Evolutionary conservation across 208 protist species (phyloP).

Genomic region (Spironucleus salmonicida): DNA sequence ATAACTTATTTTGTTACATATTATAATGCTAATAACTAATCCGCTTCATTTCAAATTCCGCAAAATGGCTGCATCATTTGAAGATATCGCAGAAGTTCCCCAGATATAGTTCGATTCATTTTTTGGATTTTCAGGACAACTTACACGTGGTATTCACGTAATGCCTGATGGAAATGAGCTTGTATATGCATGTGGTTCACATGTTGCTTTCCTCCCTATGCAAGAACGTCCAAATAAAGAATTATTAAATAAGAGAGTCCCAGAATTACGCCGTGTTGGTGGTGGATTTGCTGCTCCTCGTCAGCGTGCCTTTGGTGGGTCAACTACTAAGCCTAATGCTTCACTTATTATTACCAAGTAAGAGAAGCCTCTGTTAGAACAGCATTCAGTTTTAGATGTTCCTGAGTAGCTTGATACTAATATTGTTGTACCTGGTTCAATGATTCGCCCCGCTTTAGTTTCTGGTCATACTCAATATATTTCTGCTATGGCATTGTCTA

Average conservation of each 20-base stretch:
- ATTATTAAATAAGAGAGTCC: not conserved
- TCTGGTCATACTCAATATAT: conserved; percentile 11
- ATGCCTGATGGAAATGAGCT: conserved; percentile 20
- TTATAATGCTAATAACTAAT: too few species aligned
- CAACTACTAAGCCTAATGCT: not conserved
- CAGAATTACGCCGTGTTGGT: not conserved
- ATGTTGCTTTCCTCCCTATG: not conserved
- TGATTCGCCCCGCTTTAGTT: conserved; percentile 6
- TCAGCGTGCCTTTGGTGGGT: conserved; percentile 3
- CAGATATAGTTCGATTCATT: not conserved
- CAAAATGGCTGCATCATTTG: too few species aligned
- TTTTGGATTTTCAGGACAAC: conserved; percentile 10
- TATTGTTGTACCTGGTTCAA: not conserved
- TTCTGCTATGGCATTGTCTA: not conserved
- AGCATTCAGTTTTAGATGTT: not conserved
- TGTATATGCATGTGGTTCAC: conserved; percentile 2
- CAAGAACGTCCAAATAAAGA: not conserved
- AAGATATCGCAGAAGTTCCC: not conserved
- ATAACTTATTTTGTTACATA: too few species aligned
- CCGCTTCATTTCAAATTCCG: too few species aligned
- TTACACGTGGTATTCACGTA: not conserved
- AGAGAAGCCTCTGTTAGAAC: not conserved
- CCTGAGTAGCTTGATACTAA: not conserved
- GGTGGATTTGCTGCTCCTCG: conserved; percentile 2
- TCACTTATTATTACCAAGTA: not conserved